phyloP scores from a whole-genome alignment of 139 green algal species.

The Coccomyxa sp. region DNA sequence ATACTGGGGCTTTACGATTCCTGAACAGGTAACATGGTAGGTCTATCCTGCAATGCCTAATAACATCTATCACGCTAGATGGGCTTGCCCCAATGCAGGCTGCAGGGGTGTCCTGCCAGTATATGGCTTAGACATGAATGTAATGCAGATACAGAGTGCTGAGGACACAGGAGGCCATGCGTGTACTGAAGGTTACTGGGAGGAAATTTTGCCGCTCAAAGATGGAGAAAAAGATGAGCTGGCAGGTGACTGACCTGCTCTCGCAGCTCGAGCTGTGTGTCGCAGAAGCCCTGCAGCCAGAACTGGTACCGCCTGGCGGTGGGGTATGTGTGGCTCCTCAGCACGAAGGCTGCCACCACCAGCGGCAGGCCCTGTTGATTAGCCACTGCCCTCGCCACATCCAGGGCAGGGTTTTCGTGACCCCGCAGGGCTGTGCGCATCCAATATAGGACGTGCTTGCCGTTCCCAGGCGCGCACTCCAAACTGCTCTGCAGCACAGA shows the following conservation, averaged over 20 bases:
- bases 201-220: not conserved
- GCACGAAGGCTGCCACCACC: slow-evolving; percentile 12
- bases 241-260: too few relatives aligned
- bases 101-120: too few relatives aligned
- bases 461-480: not conserved
- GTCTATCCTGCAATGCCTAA: too few relatives aligned
- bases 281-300: slow-evolving; percentile 18
- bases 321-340: slow-evolving; percentile 14
- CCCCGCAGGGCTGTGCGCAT: slow-evolving; percentile 20
- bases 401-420: slow-evolving; percentile 22
- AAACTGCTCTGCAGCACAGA: not conserved
- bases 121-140: not conserved
- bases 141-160: not conserved
- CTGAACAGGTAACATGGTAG: too few relatives aligned
- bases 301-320: slow-evolving; percentile 18
- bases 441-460: slow-evolving; percentile 25
- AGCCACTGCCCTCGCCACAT: slow-evolving; percentile 14
- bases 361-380: slow-evolving; percentile 1
- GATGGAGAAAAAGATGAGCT: not conserved
- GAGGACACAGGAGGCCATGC: not conserved
- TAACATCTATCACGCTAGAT: too few relatives aligned
- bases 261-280: slow-evolving; percentile 23
- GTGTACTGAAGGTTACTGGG: not conserved
- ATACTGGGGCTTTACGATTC: too few relatives aligned
- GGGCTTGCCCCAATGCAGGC: too few relatives aligned